A percentile compares a stretch with the other conserved stretches of the same genome.
phyloP scores from a whole-genome alignment of 164 flowering plant species.

The Euptelea pleiosperma region DNA sequence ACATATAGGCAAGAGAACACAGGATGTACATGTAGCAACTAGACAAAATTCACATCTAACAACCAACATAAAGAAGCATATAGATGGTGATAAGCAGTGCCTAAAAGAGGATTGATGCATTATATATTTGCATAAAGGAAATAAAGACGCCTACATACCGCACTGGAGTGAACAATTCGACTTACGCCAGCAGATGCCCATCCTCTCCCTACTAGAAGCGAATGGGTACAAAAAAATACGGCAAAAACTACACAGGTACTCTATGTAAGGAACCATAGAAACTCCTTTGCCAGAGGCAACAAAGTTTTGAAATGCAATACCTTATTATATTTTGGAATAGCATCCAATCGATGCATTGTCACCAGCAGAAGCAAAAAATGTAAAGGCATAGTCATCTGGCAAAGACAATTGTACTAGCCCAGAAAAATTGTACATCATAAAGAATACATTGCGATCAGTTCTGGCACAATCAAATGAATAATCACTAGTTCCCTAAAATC shows the following conservation, averaged over 20 bases:
- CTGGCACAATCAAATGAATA: too few relatives aligned
- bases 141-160: conserved; percentile 83
- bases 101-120: conserved; percentile 13
- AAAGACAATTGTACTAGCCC: neutral
- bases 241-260: conserved; percentile 40
- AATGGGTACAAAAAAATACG: conserved; percentile 56
- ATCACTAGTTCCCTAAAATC: too few relatives aligned
- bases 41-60: neutral
- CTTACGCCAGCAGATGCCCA: conserved; percentile 89
- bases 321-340: conserved; percentile 1
- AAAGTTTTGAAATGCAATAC: neutral
- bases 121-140: conserved; percentile 32
- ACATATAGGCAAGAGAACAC: conserved; percentile 1
- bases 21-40: conserved; percentile 4
- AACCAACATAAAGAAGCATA: conserved; percentile 5
- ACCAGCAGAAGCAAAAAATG: neutral
- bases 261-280: neutral
- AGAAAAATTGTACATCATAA: neutral
- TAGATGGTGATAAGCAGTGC: neutral
- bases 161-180: conserved; percentile 50
- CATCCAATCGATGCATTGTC: neutral
- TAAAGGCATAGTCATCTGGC: neutral
- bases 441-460: too few relatives aligned
- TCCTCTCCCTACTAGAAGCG: conserved; percentile 77
- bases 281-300: neutral